Base-by-base conservation (phyloP, 148 eudicot species). In the Limonium bicolor region DNA sequence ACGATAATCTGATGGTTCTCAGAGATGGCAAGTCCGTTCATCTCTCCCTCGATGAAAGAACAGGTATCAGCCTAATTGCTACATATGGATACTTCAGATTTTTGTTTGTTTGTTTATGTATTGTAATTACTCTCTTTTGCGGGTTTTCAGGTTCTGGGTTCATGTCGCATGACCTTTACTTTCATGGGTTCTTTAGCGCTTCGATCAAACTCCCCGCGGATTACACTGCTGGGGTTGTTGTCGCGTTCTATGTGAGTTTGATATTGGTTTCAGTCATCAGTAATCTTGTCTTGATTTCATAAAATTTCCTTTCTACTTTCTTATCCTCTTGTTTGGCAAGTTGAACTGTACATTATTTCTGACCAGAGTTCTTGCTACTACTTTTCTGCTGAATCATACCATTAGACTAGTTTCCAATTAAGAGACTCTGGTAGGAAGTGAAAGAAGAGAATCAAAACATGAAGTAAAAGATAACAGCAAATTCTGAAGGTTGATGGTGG, bases 221-320 rank as follows among this genome's bases (percentile, higher is more conserved):
- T 79, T 87, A 87, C 51, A 82, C 94, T 10, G 96, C 96, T 58
- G 96, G 96, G 41, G 80, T 87, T 25, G 96, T 87, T 33, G 96
- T 82, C 63, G 94, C 96, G 14, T 87, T 82, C 57, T 87, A 87
- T 76, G 90, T 82, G 60, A 73, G 94, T 55, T 27, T 8, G 18
- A 4, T 6, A 46, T 26, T 16, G 1, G 7, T 20, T 48, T 19
- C 26, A 4, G 1, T 6, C 35, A n/a, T 27, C 17, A 11, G 4
- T 15, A 8, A 5, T 2, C 28, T 23, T 10, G 4, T 9, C 13
- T 23, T 28, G 19, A 1, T 15, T 10, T 27, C 33, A 29, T 4
- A 39, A 39, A 38, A 18, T 2, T 2, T 18, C 5, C 43, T 18
- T 10, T 8, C 35, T 36, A 30, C 20, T 20, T 14, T 26, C 52